Evolutionary conservation across 1,284 basidiomycete species (phyloP).

Genomic region (Sparassis latifolia): DNA sequence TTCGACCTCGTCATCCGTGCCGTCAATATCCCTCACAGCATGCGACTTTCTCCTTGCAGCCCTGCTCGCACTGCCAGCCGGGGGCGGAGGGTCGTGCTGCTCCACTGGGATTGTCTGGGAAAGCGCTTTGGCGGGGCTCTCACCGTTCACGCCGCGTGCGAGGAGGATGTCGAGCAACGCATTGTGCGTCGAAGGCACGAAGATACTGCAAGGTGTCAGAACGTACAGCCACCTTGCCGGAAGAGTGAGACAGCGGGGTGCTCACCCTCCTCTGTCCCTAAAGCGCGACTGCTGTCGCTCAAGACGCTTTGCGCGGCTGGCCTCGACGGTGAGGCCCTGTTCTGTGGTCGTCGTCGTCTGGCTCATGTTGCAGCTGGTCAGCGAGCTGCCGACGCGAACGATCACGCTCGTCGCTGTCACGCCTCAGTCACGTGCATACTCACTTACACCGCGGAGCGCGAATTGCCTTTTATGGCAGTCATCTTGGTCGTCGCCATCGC

Average conservation of each 20-base stretch:
- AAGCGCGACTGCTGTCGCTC: slow-evolving; percentile 53
- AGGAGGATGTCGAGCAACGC: slow-evolving; percentile 33
- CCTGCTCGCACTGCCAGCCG: too few relatives aligned
- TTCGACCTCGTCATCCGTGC: too few relatives aligned
- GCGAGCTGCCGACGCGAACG: too few relatives aligned
- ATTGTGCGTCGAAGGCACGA: slow-evolving; percentile 33
- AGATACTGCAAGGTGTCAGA: slow-evolving; percentile 23
- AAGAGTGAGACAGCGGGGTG: slow-evolving; percentile 6
- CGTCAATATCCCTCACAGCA: too few relatives aligned
- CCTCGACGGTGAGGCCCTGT: slow-evolving; percentile 33
- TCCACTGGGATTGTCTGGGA: background rate
- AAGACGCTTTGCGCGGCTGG: slow-evolving; percentile 47
- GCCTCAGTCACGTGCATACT: background rate
- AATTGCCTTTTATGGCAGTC: background rate
- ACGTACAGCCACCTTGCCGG: background rate
- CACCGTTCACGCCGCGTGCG: slow-evolving; percentile 34
- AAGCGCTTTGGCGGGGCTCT: slow-evolving; percentile 30
- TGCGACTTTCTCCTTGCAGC: too few relatives aligned
- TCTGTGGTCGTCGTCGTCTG: too few relatives aligned
- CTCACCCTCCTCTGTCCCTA: slow-evolving; percentile 58
- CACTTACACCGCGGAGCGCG: background rate
- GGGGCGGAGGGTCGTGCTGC: too few relatives aligned
- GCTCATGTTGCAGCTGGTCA: too few relatives aligned
- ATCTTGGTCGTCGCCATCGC: too few relatives aligned
- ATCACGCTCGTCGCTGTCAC: too few relatives aligned